Conservation (phyloP, 2,329 filamentous ascomycete genomes). For the Ceratocystis smalleyi region DNA sequence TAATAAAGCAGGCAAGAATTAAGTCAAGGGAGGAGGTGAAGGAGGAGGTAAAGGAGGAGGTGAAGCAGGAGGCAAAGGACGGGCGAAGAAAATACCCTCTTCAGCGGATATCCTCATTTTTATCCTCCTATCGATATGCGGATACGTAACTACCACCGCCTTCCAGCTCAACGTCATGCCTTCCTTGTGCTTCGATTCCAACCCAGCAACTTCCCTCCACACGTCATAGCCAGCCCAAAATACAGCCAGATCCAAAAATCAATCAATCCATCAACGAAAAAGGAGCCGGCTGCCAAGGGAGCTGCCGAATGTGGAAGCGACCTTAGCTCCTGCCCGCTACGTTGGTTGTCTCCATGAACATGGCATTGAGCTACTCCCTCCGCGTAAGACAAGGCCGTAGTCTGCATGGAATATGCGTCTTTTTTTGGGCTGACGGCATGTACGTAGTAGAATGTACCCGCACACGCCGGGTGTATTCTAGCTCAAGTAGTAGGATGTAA, state of each 20-base stretch:
- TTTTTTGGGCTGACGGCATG: background rate
- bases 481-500: too few species aligned
- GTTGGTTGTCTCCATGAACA: background rate
- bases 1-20: background rate
- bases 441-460: background rate
- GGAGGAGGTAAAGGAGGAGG: background rate
- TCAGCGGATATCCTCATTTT: background rate
- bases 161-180: background rate
- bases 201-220: conserved; percentile 3
- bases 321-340: background rate
- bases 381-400: background rate
- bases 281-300: background rate
- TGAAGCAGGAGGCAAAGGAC: background rate
- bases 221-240: background rate
- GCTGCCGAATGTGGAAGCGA: conserved; percentile 5
- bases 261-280: background rate
- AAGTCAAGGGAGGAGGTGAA: background rate
- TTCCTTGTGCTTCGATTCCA: background rate
- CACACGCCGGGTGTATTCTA: too few species aligned
- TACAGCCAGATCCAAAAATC: too few species aligned
- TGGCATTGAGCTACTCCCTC: background rate
- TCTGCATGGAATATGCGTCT: background rate
- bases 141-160: background rate
- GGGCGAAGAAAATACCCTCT: background rate
- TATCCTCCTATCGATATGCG: background rate